These are phyloP conservation scores for Circinella minor DNA, from an alignment of 371 early-diverging fungal genomes.

Conservation along the genomic window DNA sequence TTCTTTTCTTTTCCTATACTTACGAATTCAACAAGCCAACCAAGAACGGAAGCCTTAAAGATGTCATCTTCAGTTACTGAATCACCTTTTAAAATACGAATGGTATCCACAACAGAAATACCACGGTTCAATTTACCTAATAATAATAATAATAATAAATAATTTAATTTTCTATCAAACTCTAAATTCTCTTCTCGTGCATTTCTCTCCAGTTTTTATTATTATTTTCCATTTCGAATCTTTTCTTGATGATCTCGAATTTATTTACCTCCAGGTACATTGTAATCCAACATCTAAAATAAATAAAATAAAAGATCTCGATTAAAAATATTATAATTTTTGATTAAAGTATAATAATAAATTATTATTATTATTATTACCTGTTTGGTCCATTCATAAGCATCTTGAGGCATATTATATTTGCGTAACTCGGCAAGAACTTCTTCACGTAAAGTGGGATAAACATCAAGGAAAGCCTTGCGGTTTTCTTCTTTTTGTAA, in stretches of 20 bases:
- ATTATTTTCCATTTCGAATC: too few relatives aligned
- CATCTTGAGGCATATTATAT: constrained; percentile 77
- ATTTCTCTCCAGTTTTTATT: too few relatives aligned
- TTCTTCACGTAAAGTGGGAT: constrained; percentile 61
- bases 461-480: constrained; percentile 64
- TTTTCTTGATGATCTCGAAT: not conserved
- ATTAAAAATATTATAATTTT: too few relatives aligned
- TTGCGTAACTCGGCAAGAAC: constrained; percentile 66
- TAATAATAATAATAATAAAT: too few relatives aligned
- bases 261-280: constrained; percentile 78
- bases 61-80: constrained; percentile 80
- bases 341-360: too few relatives aligned
- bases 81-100: constrained; percentile 76
- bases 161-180: too few relatives aligned
- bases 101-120: constrained; percentile 89
- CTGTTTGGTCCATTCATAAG: constrained; percentile 72
- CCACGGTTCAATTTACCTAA: constrained; percentile 97
- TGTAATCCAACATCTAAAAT: constrained; percentile 72
- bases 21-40: constrained; percentile 96
- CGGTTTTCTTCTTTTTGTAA: constrained; percentile 59
- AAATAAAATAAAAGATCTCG: not conserved
- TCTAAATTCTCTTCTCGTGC: too few relatives aligned
- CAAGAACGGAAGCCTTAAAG: constrained; percentile 86
- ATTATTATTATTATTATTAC: constrained; percentile 19
- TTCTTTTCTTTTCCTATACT: constrained; percentile 16